Percentiles rank a stretch among this genome's conserved stretches.
phyloP scores from a whole-genome alignment of 2,329 filamentous ascomycete genomes.

The Phialocephala subalpina region DNA sequence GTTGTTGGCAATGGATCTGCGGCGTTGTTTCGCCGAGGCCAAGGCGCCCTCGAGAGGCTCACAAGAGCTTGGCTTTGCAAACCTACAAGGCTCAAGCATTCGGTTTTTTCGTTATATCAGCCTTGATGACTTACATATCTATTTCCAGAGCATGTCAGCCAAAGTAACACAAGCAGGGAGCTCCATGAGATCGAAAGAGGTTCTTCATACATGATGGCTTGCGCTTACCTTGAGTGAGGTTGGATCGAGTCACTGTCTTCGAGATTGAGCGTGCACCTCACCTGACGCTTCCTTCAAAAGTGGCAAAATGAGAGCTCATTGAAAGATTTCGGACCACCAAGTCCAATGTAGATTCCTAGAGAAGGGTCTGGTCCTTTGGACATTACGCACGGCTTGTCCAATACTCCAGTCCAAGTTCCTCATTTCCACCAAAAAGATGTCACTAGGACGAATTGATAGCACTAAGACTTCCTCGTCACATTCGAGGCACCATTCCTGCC shows the following conservation, averaged over 20 bases:
- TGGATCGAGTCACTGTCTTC: not conserved
- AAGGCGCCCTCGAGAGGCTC: not conserved
- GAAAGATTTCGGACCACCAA: no score
- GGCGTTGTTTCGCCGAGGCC: not conserved
- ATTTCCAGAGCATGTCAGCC: no score
- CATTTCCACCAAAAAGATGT: not conserved
- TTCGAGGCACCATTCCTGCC: not conserved
- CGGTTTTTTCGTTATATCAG: not conserved
- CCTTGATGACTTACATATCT: no score
- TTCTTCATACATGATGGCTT: not conserved
- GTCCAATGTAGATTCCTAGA: no score
- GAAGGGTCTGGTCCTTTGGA: no score
- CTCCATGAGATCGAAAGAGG: no score
- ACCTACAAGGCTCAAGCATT: not conserved
- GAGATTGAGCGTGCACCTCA: not conserved
- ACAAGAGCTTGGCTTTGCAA: not conserved
- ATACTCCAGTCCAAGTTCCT: not conserved
- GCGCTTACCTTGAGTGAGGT: not conserved
- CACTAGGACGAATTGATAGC: not conserved
- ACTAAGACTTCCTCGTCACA: not conserved
- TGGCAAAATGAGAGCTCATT: not conserved
- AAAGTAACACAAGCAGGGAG: no score
- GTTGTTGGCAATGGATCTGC: not conserved
- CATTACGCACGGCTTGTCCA: not conserved
- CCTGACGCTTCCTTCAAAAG: not conserved